A percentile compares a stretch with the other conserved stretches of the same genome.
phyloP scores from a whole-genome alignment of 176 grass and related monocot species.

The Musa itinerans region DNA sequence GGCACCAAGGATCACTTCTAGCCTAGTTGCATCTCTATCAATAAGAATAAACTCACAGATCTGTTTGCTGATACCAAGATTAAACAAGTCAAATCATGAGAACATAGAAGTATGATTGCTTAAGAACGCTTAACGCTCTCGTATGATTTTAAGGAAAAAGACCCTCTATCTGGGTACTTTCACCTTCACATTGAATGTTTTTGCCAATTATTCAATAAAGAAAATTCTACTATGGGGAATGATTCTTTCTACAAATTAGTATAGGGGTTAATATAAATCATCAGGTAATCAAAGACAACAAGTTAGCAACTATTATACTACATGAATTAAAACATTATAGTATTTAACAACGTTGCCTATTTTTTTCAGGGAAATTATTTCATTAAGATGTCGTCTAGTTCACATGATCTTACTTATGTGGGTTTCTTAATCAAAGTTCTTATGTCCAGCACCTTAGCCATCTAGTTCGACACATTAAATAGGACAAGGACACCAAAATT shows the following conservation, averaged over 20 bases:
- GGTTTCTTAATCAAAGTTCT: background rate
- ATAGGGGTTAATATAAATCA: too few relatives aligned
- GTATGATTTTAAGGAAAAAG: background rate
- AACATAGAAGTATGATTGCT: background rate
- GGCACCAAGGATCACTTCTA: too few relatives aligned
- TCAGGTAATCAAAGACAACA: too few relatives aligned
- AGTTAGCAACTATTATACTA: background rate
- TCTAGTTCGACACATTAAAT: background rate
- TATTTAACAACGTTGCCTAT: background rate
- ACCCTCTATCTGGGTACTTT: background rate
- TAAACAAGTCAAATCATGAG: too few relatives aligned
- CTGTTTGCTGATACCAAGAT: too few relatives aligned
- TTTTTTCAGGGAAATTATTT: background rate
- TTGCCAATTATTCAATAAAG: background rate
- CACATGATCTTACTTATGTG: background rate
- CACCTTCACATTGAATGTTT: background rate
- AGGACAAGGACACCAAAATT: background rate
- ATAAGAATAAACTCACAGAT: too few relatives aligned
- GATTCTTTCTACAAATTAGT: too few relatives aligned
- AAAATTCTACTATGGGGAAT: background rate
- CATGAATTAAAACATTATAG: background rate
- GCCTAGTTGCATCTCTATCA: too few relatives aligned
- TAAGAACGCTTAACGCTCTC: background rate
- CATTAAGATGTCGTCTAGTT: too few relatives aligned
- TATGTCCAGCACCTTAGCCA: background rate